A percentile compares a stretch with the other conserved stretches of the same genome.
Evolutionary conservation across 148 eudicot genomes (phyloP).

Genomic region (Rheum nobile): DNA sequence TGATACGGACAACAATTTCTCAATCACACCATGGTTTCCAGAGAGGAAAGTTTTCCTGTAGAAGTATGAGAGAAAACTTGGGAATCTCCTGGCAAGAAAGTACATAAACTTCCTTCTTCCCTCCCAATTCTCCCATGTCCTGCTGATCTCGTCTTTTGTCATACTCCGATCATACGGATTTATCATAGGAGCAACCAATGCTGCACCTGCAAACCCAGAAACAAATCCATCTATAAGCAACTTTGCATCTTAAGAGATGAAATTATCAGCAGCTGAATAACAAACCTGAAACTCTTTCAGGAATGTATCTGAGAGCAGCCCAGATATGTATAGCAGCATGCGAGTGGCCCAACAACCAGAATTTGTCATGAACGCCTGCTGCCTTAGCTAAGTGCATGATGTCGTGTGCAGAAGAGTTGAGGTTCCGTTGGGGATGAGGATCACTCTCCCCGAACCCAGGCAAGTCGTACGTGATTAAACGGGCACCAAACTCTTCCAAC

Average conservation of each 20-base stretch:
- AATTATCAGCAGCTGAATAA: not conserved
- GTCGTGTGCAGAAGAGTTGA: conserved; percentile 77
- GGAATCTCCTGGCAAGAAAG: conserved; percentile 61
- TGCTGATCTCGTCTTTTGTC: conserved; percentile 75
- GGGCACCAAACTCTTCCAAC: conserved; percentile 73
- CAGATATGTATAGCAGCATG: conserved; percentile 78
- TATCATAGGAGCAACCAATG: conserved; percentile 71
- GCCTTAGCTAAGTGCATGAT: conserved; percentile 55
- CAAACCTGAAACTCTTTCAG: conserved; percentile 67
- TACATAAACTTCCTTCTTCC: conserved; percentile 57
- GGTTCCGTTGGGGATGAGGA: conserved; percentile 61
- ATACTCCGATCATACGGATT: conserved; percentile 82
- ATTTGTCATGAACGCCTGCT: conserved; percentile 47
- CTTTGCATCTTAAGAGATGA: not conserved
- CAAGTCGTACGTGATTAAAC: conserved; percentile 74
- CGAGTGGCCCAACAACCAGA: conserved; percentile 86
- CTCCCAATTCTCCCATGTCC: conserved; percentile 76
- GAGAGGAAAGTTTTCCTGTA: conserved; percentile 65
- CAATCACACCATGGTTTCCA: conserved; percentile 67
- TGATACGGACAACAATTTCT: conserved; percentile 61
- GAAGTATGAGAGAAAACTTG: conserved; percentile 45
- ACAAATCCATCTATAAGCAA: not conserved
- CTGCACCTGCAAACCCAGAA: conserved; percentile 48
- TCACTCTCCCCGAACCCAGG: conserved; percentile 99
- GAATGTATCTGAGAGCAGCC: conserved; percentile 78